phyloP scores from a whole-genome alignment of 371 early-diverging fungal genomes.

The Syncephalastrum monosporum region DNA sequence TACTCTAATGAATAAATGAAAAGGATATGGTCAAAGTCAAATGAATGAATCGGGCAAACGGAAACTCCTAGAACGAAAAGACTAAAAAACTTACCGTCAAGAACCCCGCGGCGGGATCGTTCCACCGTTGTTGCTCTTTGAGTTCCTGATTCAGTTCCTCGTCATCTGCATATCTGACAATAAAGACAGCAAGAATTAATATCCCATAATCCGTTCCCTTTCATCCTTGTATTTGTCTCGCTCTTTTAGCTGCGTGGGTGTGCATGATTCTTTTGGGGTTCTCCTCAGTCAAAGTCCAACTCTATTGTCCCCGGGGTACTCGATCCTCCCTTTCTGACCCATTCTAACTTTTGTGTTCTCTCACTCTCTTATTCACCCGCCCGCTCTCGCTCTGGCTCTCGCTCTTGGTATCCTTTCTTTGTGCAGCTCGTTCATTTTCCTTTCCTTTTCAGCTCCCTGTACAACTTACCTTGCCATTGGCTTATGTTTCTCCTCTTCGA shows the following conservation, averaged over 20 bases:
- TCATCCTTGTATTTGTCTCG: slow-evolving; percentile 5
- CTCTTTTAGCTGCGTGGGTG: not conserved
- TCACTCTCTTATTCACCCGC: not conserved
- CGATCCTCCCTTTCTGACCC: slow-evolving; percentile 4
- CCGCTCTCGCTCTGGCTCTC: not conserved
- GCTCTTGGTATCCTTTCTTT: too few species aligned
- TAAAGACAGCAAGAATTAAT: slow-evolving; percentile 4
- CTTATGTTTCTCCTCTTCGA: slow-evolving; percentile 59
- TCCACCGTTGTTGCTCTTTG: slow-evolving; percentile 61
- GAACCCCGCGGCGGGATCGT: slow-evolving; percentile 69
- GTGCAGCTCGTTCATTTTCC: too few species aligned
- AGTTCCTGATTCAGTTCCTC: slow-evolving; percentile 61
- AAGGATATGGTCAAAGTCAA: too few species aligned
- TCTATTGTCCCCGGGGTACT: slow-evolving; percentile 7
- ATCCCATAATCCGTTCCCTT: not conserved
- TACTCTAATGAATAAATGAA: not conserved
- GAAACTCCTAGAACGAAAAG: slow-evolving; percentile 30
- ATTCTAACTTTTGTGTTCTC: not conserved
- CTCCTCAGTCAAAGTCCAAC: slow-evolving; percentile 1
- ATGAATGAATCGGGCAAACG: slow-evolving; percentile 75
- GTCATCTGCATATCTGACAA: slow-evolving; percentile 60
- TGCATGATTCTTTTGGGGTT: slow-evolving; percentile 2
- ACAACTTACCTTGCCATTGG: slow-evolving; percentile 59
- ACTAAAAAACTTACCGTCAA: slow-evolving; percentile 46
- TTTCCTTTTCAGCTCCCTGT: slow-evolving; percentile 1